Conservation (phyloP, 495 filamentous ascomycete genomes). For the Tuber magnatum region DNA sequence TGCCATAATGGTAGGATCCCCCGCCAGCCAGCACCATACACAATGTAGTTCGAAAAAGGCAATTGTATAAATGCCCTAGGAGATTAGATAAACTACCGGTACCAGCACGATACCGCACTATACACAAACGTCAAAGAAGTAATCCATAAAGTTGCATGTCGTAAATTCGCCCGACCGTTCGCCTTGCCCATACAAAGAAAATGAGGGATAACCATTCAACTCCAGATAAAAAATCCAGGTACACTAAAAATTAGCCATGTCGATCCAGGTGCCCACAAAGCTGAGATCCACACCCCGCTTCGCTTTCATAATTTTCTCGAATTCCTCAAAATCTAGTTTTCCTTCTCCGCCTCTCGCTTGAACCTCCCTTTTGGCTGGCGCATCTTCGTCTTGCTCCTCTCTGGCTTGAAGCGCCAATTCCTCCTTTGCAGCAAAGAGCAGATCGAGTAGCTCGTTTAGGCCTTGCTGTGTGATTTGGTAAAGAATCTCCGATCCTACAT, state of each 20-base stretch:
- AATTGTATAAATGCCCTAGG: neutral
- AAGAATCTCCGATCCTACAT: slow-evolving; percentile 78
- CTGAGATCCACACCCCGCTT: slow-evolving; percentile 57
- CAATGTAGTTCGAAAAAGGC: neutral
- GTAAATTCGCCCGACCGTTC: neutral
- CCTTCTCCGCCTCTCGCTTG: slow-evolving; percentile 60
- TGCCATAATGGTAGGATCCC: neutral
- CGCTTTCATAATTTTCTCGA: slow-evolving; percentile 60
- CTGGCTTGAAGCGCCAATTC: slow-evolving; percentile 63
- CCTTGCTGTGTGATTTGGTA: slow-evolving; percentile 86
- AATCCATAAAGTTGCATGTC: neutral
- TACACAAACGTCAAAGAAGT: neutral
- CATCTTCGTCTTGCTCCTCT: slow-evolving; percentile 44
- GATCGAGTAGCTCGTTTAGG: slow-evolving; percentile 83
- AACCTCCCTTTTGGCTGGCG: slow-evolving; percentile 22
- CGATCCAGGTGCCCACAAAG: slow-evolving; percentile 79
- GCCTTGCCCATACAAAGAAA: neutral
- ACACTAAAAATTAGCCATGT: slow-evolving; percentile 59
- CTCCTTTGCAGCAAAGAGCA: slow-evolving; percentile 74
- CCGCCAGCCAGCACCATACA: neutral
- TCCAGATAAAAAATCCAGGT: neutral
- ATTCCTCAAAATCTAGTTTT: slow-evolving; percentile 63
- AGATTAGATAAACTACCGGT: neutral
- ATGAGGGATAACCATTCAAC: slow-evolving; percentile 1
- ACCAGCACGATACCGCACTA: neutral